Evolutionary conservation across 1,284 basidiomycete species (phyloP).

Genomic region (Austroboletus novae-zelandiae): DNA sequence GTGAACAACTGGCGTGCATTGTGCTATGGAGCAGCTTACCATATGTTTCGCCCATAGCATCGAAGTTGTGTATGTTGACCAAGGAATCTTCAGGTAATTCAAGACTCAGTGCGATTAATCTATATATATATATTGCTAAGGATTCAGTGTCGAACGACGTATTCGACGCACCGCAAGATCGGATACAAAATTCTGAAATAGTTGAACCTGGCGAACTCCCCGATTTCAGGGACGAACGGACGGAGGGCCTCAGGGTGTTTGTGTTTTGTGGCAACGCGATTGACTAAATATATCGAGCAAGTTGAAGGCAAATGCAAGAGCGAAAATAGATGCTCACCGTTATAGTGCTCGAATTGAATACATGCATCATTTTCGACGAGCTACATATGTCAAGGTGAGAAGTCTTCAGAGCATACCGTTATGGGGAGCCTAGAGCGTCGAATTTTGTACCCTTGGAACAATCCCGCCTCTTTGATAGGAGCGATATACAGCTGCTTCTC

Average conservation of each 20-base stretch:
- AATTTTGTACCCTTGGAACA: constrained; percentile 60
- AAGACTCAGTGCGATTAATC: constrained; percentile 54
- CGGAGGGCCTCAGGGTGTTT: constrained; percentile 48
- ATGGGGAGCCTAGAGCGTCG: constrained; percentile 40
- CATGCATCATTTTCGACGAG: constrained; percentile 53
- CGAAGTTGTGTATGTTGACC: constrained; percentile 49
- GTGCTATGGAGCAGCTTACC: constrained; percentile 29
- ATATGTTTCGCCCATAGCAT: constrained; percentile 43
- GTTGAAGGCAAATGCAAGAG: too few species aligned
- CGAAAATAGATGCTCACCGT: constrained; percentile 36
- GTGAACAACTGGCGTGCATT: background rate
- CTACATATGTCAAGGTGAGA: constrained; percentile 26
- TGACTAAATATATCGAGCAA: constrained; percentile 33
- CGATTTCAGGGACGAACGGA: constrained; percentile 58
- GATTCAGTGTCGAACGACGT: background rate
- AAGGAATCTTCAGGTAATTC: constrained; percentile 60
- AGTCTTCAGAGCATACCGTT: too few species aligned
- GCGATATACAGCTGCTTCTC: constrained; percentile 55
- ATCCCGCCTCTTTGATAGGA: constrained; percentile 48
- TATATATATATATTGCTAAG: constrained; percentile 16
- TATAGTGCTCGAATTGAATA: constrained; percentile 60
- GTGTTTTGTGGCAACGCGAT: constrained; percentile 44
- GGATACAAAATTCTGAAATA: constrained; percentile 51
- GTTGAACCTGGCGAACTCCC: constrained; percentile 49
- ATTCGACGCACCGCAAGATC: constrained; percentile 41